A percentile compares a stretch with the other conserved stretches of the same genome.
Conservation (phyloP, 2,329 filamentous ascomycete species). For the Penicillium sp. region DNA sequence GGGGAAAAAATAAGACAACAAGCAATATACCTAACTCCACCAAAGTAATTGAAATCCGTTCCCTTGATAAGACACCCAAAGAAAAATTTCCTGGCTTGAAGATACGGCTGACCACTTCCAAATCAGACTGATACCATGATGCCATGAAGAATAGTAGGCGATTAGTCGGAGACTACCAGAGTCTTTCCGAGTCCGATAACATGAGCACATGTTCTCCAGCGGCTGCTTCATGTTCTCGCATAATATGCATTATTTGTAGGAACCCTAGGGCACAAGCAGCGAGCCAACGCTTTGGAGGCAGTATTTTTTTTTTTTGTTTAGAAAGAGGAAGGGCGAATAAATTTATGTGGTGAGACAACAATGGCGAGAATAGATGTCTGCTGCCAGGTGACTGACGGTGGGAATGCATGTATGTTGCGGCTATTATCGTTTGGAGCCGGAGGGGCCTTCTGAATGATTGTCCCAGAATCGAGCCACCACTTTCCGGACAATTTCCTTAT, state of each 20-base stretch:
- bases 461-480: conserved; percentile 65
- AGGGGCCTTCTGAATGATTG: conserved; percentile 35
- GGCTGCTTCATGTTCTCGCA: not conserved
- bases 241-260: not conserved
- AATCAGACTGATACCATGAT: not conserved
- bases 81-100: not conserved
- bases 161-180: conserved; percentile 12
- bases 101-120: not conserved
- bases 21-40: conserved; percentile 7
- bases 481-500: conserved; percentile 45
- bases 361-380: conserved; percentile 48
- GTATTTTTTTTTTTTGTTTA: not conserved
- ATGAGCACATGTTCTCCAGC: conserved; percentile 1
- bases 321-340: conserved; percentile 56
- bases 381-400: not conserved
- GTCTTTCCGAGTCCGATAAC: conserved; percentile 7
- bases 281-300: not conserved
- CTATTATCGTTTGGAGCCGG: conserved; percentile 33
- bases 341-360: not conserved
- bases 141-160: not conserved
- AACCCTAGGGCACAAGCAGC: not conserved
- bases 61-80: conserved; percentile 3
- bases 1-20: not conserved
- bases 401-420: conserved; percentile 2
- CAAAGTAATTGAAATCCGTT: conserved; percentile 5